Evolutionary conservation across 306 rosid species (phyloP).

Genomic region (Citrullus mucosospermus): DNA sequence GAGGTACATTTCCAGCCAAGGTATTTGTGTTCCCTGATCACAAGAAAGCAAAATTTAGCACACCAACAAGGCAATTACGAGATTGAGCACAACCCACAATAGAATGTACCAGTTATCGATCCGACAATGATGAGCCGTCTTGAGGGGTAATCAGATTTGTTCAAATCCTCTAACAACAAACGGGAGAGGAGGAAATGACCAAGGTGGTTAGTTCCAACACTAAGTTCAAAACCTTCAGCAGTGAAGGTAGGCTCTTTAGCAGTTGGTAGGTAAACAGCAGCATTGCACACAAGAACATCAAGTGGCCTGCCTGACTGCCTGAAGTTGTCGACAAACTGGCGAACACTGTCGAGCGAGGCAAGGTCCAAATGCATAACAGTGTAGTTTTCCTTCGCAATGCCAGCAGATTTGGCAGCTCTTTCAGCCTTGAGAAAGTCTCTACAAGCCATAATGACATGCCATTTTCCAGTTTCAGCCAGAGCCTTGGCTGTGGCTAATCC

Average conservation of each 20-base stretch:
- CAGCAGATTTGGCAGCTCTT: conserved; percentile 90
- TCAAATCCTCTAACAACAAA: conserved; percentile 61
- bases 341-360: conserved; percentile 81
- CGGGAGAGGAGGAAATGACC: conserved; percentile 95
- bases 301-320: conserved; percentile 53
- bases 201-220: conserved; percentile 94
- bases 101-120: conserved; percentile 71
- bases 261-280: conserved; percentile 88
- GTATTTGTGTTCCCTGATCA: conserved; percentile 83
- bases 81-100: neutral
- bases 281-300: conserved; percentile 86
- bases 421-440: conserved; percentile 96
- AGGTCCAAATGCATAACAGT: conserved; percentile 93
- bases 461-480: conserved; percentile 88
- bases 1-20: conserved; percentile 99
- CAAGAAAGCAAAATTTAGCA: conserved; percentile 2
- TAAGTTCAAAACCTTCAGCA: conserved; percentile 91
- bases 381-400: conserved; percentile 70
- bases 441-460: conserved; percentile 98
- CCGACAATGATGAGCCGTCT: conserved; percentile 84
- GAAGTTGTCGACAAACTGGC: conserved; percentile 78
- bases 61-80: neutral
- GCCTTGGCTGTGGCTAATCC: conserved; percentile 96
- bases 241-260: conserved; percentile 85
- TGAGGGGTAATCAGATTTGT: conserved; percentile 80